Evolutionary conservation across 2,329 filamentous ascomycete species (phyloP), one percentile per base, ranked within the genome.

Genomic region (Septoria linicola): DNA sequence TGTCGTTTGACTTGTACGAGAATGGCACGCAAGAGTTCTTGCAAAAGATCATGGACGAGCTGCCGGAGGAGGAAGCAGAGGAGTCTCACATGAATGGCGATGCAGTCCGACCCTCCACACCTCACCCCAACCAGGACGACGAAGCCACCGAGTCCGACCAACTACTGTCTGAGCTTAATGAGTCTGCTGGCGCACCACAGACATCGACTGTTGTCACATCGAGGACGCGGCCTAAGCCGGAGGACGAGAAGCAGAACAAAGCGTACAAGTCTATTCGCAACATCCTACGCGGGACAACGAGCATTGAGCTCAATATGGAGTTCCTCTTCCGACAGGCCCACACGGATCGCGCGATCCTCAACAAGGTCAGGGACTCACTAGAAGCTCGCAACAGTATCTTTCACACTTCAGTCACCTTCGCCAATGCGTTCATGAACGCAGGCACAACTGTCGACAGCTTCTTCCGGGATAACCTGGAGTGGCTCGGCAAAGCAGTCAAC

Each of bases 381-480:
- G 93, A 99, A 68, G 90, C 91, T 30, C 83, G 95, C 46, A 97
- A 96, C 73, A 97, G 92, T 25, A 99, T 99, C 62, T 97, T 97
- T 80, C 93, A 99, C 72, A 95, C 90, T 1, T 90, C 91, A 3
- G 89, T 99, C 49, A 97, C 93, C 0, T 93, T 99, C 66, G 93
- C 92, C 66, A 97, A 97, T 65, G 93, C 91, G 8, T 97, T 99
- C 70, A 99, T 99, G 93, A 95, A 99, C 69, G 91, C 95, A 47
- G 95, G 93, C 53, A 99, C 93, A 0, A 96, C 92, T 0, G 93
- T 96, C 64, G 93, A 99, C 73, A 95, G 92, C 66, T 99, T 99
- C 75, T 97, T 99, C 82, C 83, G 95, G 6, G 90, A 97, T 66
- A 99, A 99, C 68, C 74, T 99, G 19, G 93, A 99, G 60, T 99